Percentiles rank a stretch among this genome's conserved stretches.
Evolutionary conservation across 257 asterid species (phyloP).

Genomic region (Orobanche coerulescens): DNA sequence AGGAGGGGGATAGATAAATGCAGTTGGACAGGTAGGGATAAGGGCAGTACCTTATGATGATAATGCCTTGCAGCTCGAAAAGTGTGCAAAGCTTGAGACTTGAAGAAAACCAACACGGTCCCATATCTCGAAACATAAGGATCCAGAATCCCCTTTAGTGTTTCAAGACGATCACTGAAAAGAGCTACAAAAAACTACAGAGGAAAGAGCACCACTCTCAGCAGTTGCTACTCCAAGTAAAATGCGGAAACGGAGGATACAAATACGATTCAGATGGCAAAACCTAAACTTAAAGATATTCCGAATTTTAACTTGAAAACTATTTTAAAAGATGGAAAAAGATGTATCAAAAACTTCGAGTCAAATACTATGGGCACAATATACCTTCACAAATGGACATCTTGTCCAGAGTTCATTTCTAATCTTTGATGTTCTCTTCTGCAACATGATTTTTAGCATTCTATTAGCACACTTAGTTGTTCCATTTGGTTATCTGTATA

Average conservation of each 20-base stretch:
- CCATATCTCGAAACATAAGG: slow-evolving; percentile 28
- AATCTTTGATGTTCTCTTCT: slow-evolving; percentile 46
- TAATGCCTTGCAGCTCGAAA: slow-evolving; percentile 43
- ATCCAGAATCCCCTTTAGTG: slow-evolving; percentile 32
- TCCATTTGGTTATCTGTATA: neutral
- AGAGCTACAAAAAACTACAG: slow-evolving; percentile 37
- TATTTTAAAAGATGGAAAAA: neutral
- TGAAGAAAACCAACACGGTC: slow-evolving; percentile 31
- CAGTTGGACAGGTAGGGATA: neutral
- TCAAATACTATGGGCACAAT: neutral
- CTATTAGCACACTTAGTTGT: neutral
- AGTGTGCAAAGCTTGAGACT: slow-evolving; percentile 36
- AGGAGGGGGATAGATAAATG: slow-evolving; percentile 2
- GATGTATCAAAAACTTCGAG: slow-evolving; percentile 12
- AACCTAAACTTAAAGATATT: slow-evolving; percentile 3
- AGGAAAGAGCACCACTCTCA: slow-evolving; percentile 17
- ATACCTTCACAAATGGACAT: slow-evolving; percentile 72
- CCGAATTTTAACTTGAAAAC: neutral
- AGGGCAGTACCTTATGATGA: slow-evolving; percentile 64
- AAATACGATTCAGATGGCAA: neutral
- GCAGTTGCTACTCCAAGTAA: slow-evolving; percentile 1
- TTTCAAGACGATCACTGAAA: slow-evolving; percentile 24
- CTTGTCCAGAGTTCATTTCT: slow-evolving; percentile 44
- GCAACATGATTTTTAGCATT: slow-evolving; percentile 23
- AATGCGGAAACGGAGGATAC: neutral